A percentile compares a stretch with the other conserved stretches of the same genome.
These are phyloP conservation scores for Phanerochaete sordida DNA, from an alignment of 768 basidiomycete genomes.

Conservation along the genomic window DNA sequence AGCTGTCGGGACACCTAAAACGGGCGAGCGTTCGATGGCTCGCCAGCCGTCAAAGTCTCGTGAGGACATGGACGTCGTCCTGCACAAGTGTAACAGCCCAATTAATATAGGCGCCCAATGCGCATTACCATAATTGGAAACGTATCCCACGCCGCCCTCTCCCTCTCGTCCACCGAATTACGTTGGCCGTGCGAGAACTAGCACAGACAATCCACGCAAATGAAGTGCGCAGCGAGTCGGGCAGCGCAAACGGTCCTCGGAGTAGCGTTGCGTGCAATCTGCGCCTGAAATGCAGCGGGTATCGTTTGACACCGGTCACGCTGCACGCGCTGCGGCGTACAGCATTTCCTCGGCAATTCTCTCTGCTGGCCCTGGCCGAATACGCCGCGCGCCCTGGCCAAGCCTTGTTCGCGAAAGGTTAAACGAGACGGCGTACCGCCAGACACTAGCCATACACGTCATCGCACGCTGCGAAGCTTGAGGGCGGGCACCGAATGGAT, in stretches of 20 bases:
- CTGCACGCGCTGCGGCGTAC: too few species aligned
- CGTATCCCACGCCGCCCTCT: not conserved
- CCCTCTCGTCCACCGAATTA: not conserved
- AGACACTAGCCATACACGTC: too few species aligned
- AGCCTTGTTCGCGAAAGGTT: too few species aligned
- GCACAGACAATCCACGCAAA: not conserved
- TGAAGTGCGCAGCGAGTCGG: not conserved
- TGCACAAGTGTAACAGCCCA: not conserved
- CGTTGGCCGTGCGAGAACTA: not conserved
- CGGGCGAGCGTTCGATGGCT: slow-evolving; percentile 6
- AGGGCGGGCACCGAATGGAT: too few species aligned
- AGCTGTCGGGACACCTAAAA: not conserved
- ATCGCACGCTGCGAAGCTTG: too few species aligned
- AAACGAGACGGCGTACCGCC: too few species aligned
- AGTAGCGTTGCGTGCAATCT: too few species aligned
- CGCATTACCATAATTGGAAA: not conserved
- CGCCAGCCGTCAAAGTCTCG: not conserved
- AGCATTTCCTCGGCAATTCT: too few species aligned
- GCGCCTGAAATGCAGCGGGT: too few species aligned
- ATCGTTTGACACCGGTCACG: too few species aligned
- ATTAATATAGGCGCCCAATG: not conserved
- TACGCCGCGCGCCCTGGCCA: too few species aligned
- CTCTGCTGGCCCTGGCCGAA: too few species aligned
- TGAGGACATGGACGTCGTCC: slow-evolving; percentile 1
- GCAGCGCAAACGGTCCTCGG: not conserved